Conservation (phyloP, 148 eudicot genomes). For the Salicornia ramosissima region DNA sequence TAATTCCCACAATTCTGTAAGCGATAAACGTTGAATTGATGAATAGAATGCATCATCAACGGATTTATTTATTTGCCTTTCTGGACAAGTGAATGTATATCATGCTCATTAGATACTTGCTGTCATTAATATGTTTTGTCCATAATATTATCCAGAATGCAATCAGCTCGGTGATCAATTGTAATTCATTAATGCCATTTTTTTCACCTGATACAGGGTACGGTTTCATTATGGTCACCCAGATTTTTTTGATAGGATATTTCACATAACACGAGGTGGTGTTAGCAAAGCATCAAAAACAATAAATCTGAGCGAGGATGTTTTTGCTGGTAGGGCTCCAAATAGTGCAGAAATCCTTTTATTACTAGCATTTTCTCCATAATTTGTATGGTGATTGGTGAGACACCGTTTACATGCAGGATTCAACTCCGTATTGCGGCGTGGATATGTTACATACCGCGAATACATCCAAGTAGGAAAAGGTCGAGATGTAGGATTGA, state of each 20-base stretch:
- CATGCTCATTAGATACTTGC: neutral
- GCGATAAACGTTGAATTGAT: too few species aligned
- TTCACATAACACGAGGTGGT: conserved; percentile 97
- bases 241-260: conserved; percentile 90
- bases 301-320: conserved; percentile 92
- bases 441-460: conserved; percentile 73
- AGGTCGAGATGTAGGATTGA: conserved; percentile 98
- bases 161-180: neutral
- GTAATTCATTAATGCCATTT: neutral
- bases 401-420: conserved; percentile 39
- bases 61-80: neutral
- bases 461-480: conserved; percentile 99
- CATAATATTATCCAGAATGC: neutral
- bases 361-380: conserved; percentile 5
- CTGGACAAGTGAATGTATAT: neutral
- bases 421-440: conserved; percentile 70
- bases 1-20: neutral
- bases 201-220: conserved; percentile 47
- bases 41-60: too few species aligned
- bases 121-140: neutral
- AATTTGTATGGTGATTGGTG: conserved; percentile 1
- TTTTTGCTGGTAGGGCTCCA: conserved; percentile 75
- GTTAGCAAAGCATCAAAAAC: conserved; percentile 96
- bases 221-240: conserved; percentile 99
- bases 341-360: neutral